Evolutionary conservation across 2,329 filamentous ascomycete species (phyloP).

Genomic region (Monilinia laxa): DNA sequence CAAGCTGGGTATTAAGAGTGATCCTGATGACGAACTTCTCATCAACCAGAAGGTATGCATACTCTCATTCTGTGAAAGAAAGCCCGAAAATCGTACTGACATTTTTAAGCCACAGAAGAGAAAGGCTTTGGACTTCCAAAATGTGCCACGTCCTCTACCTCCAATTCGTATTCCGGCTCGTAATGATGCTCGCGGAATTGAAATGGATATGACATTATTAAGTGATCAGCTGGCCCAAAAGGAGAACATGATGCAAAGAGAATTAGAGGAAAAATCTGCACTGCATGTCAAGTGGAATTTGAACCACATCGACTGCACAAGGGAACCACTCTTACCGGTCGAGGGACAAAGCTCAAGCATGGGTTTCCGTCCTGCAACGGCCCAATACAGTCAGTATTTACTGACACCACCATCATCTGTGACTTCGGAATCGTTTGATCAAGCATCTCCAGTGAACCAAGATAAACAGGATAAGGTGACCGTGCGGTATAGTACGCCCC

Average conservation of each 20-base stretch:
- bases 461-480: conserved; percentile 34
- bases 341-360: conserved; percentile 59
- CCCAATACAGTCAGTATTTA: conserved; percentile 61
- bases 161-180: conserved; percentile 70
- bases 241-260: conserved; percentile 74
- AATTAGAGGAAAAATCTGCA: conserved; percentile 82
- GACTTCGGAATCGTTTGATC: conserved; percentile 41
- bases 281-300: conserved; percentile 92
- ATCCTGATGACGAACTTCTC: conserved; percentile 76
- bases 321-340: conserved; percentile 78
- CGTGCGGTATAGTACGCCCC: conserved; percentile 35
- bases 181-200: conserved; percentile 67
- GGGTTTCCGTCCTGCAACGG: conserved; percentile 70
- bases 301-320: conserved; percentile 83
- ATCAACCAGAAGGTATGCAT: conserved; percentile 83
- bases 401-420: conserved; percentile 60
- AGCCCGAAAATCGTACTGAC: conserved; percentile 19
- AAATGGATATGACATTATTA: conserved; percentile 75
- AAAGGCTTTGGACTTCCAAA: conserved; percentile 57
- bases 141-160: conserved; percentile 58
- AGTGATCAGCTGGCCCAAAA: conserved; percentile 77
- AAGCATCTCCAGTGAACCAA: conserved; percentile 35
- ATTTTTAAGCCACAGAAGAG: conserved; percentile 64
- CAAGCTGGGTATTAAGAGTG: conserved; percentile 82
- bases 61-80: conserved; percentile 36